These are phyloP conservation scores for Penicillium lagena DNA, from an alignment of 495 filamentous ascomycete genomes.

Conservation along the genomic window DNA sequence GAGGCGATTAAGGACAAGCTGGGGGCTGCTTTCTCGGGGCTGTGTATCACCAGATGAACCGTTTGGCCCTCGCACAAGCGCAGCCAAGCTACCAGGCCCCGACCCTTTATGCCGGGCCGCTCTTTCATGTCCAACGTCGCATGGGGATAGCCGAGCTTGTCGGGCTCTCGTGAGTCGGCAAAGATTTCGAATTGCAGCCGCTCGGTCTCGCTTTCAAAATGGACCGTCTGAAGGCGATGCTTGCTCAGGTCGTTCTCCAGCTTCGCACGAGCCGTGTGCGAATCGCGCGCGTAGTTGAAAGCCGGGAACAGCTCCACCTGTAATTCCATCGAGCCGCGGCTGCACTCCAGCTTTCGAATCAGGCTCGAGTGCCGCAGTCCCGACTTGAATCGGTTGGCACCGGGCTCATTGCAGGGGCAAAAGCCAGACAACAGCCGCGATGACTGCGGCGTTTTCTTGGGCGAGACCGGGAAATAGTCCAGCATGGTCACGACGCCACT, in stretches of 20 bases:
- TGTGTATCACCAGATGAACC: conserved; percentile 58
- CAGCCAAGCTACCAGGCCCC: conserved; percentile 53
- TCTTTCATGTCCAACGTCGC: conserved; percentile 47
- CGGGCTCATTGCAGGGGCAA: conserved; percentile 28
- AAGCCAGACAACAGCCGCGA: conserved; percentile 27
- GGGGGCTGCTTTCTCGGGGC: conserved; percentile 28
- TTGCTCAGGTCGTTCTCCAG: conserved; percentile 22
- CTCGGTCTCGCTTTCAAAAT: conserved; percentile 50
- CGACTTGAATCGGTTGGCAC: conserved; percentile 30
- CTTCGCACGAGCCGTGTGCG: conserved; percentile 37
- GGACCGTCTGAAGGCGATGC: conserved; percentile 49
- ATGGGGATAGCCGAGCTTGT: conserved; percentile 35
- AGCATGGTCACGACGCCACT: conserved; percentile 62
- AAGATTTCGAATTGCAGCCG: conserved; percentile 60
- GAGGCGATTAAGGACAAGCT: conserved; percentile 44
- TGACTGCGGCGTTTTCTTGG: conserved; percentile 15
- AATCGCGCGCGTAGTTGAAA: conserved; percentile 58
- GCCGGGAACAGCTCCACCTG: conserved; percentile 64
- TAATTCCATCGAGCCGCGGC: conserved; percentile 54
- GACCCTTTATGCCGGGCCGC: conserved; percentile 44
- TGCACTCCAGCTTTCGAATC: conserved; percentile 64
- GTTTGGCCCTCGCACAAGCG: conserved; percentile 57
- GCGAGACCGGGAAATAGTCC: conserved; percentile 59
- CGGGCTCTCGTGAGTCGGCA: conserved; percentile 50
- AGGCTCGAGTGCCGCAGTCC: conserved; percentile 38